These are phyloP conservation scores for Pythium vanterpoolii DNA, from an alignment of 352 stramenopile genomes.

Conservation along the genomic window DNA sequence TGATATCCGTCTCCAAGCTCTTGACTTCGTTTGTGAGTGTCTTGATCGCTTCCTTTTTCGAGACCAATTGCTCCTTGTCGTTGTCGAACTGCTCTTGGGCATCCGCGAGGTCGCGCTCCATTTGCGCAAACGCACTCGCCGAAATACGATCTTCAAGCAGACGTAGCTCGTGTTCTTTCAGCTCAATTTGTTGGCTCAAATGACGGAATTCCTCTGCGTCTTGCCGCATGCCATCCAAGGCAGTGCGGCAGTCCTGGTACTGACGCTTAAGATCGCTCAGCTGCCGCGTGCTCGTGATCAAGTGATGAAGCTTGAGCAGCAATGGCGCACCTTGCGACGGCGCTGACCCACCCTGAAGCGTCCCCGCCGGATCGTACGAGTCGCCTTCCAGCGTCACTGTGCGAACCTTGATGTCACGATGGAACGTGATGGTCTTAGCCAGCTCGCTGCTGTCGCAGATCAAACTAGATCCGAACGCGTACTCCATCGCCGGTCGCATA, in stretches of 20 bases:
- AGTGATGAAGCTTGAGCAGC: constrained; percentile 75
- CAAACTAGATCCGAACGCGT: constrained; percentile 98
- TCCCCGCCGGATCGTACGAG: constrained; percentile 97
- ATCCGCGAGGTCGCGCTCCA: constrained; percentile 66
- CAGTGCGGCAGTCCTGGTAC: constrained; percentile 53
- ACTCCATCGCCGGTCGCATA: constrained; percentile 95
- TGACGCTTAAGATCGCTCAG: constrained; percentile 68
- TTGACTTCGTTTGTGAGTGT: constrained; percentile 76
- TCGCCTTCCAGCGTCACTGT: constrained; percentile 98
- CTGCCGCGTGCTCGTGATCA: constrained; percentile 68
- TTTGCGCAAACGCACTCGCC: constrained; percentile 71
- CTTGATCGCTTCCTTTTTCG: constrained; percentile 64
- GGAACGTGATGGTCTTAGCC: constrained; percentile 84
- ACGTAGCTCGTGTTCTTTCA: constrained; percentile 80
- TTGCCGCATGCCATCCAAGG: constrained; percentile 69
- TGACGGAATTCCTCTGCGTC: constrained; percentile 73
- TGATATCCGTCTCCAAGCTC: constrained; percentile 73
- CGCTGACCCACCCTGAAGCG: constrained; percentile 91
- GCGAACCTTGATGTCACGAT: constrained; percentile 92
- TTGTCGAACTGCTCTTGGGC: constrained; percentile 73
- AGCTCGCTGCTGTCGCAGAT: constrained; percentile 96
- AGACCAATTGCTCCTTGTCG: constrained; percentile 55
- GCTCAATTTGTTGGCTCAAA: constrained; percentile 70
- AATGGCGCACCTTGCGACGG: constrained; percentile 72
- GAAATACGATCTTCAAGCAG: constrained; percentile 81